Base-by-base conservation (phyloP, 169 alveolate species). In the Fabrea salina region DNA sequence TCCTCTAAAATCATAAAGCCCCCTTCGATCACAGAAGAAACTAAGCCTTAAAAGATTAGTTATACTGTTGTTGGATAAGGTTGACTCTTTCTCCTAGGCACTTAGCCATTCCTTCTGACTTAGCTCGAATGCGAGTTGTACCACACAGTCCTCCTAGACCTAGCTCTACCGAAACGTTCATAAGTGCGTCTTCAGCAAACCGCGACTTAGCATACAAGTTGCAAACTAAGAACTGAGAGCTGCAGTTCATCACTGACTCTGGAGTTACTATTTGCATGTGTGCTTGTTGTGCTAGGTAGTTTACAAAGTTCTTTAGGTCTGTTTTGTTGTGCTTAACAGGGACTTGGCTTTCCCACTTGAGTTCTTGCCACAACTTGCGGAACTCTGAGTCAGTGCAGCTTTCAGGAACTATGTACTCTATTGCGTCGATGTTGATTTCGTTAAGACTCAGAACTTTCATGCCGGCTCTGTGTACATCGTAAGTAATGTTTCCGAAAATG, bases 281-380 rank as follows among this genome's bases (percentile, higher is more conserved):
- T 1, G 86, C 66, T 82, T 75, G 75, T 43, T 67, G 54, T 4
- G 89, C 72, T 27, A 82, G 53, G 39, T 82, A 71, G 39, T 75
- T 79, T 25, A 78, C 80, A 7, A 67, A 75, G 56, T 86, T 81
- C 41, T 58, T 41, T 35, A 82, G 49, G 56, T 70, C 82, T 19
- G 68, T 80, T 61, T 71, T 30, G 70, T 57, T n/a, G 7, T 91
- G 70, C 33, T 78, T 86, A 16, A 94, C 77, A 27, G 92, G 82
- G 13, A 94, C 92, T 74, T 89, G 96, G 81, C 95, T 94, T 82
- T 97, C 99, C 99, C 99, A 97, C 77, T 97, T 98, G 82, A 94
- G 96, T 49, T 96, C 98, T 32, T 97, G 92, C 99, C 99, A 97
- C 83, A 90, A 86, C 66, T 93, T 85, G 49, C 99, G 96, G 80